phyloP scores from a whole-genome alignment of 2,329 filamentous ascomycete species.

The Boeremia exigua region DNA sequence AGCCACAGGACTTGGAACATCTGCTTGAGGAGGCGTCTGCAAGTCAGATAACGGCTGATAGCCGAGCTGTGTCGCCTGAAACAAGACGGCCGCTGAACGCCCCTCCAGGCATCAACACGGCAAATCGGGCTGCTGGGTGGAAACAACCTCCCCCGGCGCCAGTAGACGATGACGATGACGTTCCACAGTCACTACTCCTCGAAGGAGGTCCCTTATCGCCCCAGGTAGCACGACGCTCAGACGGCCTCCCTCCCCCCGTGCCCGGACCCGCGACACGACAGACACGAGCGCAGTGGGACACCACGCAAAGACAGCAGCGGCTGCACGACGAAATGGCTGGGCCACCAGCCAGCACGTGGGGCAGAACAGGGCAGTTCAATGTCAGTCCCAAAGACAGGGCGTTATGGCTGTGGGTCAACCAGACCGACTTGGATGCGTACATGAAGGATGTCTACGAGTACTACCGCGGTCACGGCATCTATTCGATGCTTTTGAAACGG shows the following conservation, averaged over 20 bases:
- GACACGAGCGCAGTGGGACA: constrained; percentile 58
- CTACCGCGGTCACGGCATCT: constrained; percentile 81
- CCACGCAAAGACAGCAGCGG: constrained; percentile 54
- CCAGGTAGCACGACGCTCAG: constrained; percentile 26
- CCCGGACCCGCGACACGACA: constrained; percentile 52
- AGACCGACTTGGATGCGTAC: constrained; percentile 87
- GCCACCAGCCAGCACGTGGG: constrained; percentile 30
- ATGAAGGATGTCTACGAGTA: constrained; percentile 87
- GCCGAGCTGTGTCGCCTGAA: constrained; percentile 46
- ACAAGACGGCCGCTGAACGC: constrained; percentile 32
- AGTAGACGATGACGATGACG: constrained; percentile 59
- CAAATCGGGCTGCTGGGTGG: constrained; percentile 46
- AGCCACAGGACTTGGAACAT: constrained; percentile 63
- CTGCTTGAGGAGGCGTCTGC: constrained; percentile 59
- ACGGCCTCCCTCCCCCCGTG: constrained; percentile 50
- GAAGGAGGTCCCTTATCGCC: constrained; percentile 54
- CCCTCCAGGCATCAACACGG: constrained; percentile 33
- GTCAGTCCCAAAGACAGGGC: constrained; percentile 75
- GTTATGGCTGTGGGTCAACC: constrained; percentile 92
- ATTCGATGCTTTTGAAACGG: constrained; percentile 79
- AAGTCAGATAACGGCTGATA: constrained; percentile 56
- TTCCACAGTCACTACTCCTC: constrained; percentile 67
- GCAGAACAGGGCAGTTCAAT: constrained; percentile 32
- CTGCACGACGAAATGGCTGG: constrained; percentile 43
- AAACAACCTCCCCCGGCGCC: constrained; percentile 38